phyloP scores from a whole-genome alignment of 169 alveolate genomes.

The Cryptosporidium tyzzeri region DNA sequence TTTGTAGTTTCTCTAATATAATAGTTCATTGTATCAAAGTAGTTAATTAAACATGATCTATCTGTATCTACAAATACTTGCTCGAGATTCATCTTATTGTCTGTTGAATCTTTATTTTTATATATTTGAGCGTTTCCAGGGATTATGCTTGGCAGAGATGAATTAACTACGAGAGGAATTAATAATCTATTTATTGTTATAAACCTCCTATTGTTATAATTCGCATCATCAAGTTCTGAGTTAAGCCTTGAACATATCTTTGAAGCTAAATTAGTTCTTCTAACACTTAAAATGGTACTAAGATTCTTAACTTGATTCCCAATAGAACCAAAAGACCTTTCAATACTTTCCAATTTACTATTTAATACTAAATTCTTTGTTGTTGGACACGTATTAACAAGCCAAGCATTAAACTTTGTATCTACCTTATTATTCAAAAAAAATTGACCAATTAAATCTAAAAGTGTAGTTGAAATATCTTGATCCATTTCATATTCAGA shows the following conservation, averaged over 20 bases:
- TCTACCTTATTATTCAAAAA: slow-evolving; percentile 16
- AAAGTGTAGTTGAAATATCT: slow-evolving; percentile 52
- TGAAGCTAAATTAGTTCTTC: slow-evolving; percentile 59
- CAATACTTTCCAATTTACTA: not conserved
- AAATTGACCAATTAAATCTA: slow-evolving; percentile 38
- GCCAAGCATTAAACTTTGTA: slow-evolving; percentile 3
- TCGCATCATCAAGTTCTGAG: not conserved
- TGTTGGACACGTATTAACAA: slow-evolving; percentile 29
- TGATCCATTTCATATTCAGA: slow-evolving; percentile 60
- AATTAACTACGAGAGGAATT: slow-evolving; percentile 33
- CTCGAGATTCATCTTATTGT: not conserved
- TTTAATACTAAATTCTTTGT: slow-evolving; percentile 30
- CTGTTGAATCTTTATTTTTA: not conserved
- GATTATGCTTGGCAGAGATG: slow-evolving; percentile 6
- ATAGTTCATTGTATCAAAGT: slow-evolving; percentile 23
- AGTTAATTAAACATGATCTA: slow-evolving; percentile 37
- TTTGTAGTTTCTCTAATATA: slow-evolving; percentile 34
- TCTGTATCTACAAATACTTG: slow-evolving; percentile 19
- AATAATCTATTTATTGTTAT: slow-evolving; percentile 21
- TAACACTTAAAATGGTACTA: slow-evolving; percentile 33
- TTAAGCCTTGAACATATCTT: slow-evolving; percentile 34
- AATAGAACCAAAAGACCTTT: not conserved
- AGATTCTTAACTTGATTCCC: slow-evolving; percentile 46
- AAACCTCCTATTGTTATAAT: slow-evolving; percentile 1
- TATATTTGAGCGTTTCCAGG: slow-evolving; percentile 33